These are phyloP conservation scores for Picochlorum sp. DNA, from an alignment of 139 green algal species.

Conservation along the genomic window DNA sequence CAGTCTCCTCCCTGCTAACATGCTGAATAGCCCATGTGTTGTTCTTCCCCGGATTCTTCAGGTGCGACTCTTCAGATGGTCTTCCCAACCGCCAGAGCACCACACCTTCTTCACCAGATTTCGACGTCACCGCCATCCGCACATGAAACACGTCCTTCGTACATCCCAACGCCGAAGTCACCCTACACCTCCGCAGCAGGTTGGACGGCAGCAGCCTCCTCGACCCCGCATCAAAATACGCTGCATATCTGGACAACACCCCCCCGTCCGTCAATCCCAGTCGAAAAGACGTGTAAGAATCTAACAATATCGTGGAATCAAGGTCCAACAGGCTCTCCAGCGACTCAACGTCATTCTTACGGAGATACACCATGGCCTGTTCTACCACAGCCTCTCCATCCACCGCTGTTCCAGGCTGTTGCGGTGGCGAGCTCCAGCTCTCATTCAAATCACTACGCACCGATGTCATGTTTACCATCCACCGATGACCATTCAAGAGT, in stretches of 20 bases:
- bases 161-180: slow-evolving; percentile 38
- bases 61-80: neutral
- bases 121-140: slow-evolving; percentile 31
- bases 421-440: too few relatives aligned
- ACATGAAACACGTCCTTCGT: slow-evolving; percentile 6
- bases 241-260: neutral
- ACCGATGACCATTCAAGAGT: too few relatives aligned
- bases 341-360: neutral
- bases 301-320: too few relatives aligned
- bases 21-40: neutral
- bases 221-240: slow-evolving; percentile 16
- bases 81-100: slow-evolving; percentile 24
- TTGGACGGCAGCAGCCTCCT: slow-evolving; percentile 38
- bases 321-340: neutral
- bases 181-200: slow-evolving; percentile 43
- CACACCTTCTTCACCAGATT: slow-evolving; percentile 29
- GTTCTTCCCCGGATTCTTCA: neutral
- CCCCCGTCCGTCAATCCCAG: too few relatives aligned
- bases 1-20: neutral
- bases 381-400: neutral
- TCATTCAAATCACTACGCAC: too few relatives aligned
- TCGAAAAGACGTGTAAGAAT: too few relatives aligned
- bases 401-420: too few relatives aligned
- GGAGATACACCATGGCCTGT: neutral
- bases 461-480: too few relatives aligned